Conservation (phyloP, 1,139 yeast species). For the Tardiomyces digboiensis region DNA sequence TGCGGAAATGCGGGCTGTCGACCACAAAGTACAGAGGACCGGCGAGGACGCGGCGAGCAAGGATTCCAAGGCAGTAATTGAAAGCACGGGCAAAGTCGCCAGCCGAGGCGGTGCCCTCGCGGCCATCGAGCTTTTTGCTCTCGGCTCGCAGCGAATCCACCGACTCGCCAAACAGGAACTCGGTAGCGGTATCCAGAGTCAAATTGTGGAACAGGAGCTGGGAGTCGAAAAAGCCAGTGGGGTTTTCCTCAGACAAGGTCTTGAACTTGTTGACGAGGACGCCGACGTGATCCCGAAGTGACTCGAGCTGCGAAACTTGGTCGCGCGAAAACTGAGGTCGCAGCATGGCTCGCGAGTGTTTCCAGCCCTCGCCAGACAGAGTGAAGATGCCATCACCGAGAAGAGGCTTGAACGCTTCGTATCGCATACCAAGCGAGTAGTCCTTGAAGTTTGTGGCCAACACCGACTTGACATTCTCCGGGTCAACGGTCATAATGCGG, state of each 20-base stretch:
- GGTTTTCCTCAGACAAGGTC: slow-evolving; percentile 1
- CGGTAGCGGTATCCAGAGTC: slow-evolving; percentile 51
- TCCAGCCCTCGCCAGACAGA: slow-evolving; percentile 47
- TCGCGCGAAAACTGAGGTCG: slow-evolving; percentile 52
- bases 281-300: slow-evolving; percentile 36
- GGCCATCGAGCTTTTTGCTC: slow-evolving; percentile 11
- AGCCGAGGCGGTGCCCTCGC: slow-evolving; percentile 16
- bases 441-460: slow-evolving; percentile 37
- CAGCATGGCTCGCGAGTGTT: slow-evolving; percentile 47
- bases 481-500: slow-evolving; percentile 33
- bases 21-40: slow-evolving; percentile 32
- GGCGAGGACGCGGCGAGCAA: slow-evolving; percentile 32
- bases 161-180: slow-evolving; percentile 49
- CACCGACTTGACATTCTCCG: slow-evolving; percentile 32
- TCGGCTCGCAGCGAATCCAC: slow-evolving; percentile 27
- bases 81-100: slow-evolving; percentile 35
- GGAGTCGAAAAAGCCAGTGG: slow-evolving; percentile 30
- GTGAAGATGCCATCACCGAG: slow-evolving; percentile 54
- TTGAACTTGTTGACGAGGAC: slow-evolving; percentile 30
- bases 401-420: slow-evolving; percentile 29
- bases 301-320: slow-evolving; percentile 43
- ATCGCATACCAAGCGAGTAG: slow-evolving; percentile 42
- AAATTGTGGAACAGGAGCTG: slow-evolving; percentile 41
- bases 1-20: slow-evolving; percentile 28
- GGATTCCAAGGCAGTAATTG: slow-evolving; percentile 31